phyloP scores from a whole-genome alignment of 2,329 filamentous ascomycete genomes.

The Aspergillus texensis region DNA sequence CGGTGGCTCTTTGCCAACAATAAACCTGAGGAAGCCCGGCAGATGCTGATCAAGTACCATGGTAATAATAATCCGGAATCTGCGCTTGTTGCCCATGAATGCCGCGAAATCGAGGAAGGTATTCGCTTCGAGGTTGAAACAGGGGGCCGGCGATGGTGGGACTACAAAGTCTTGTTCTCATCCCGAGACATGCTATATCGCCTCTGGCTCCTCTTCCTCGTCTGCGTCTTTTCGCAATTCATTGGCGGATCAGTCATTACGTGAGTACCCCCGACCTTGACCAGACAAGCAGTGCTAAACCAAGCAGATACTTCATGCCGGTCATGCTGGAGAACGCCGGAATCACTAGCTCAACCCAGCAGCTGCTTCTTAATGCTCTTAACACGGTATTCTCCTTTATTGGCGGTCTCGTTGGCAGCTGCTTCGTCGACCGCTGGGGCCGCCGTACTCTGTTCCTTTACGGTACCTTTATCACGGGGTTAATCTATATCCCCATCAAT shows the following conservation, averaged over 20 bases:
- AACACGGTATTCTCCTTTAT: slow-evolving; percentile 13
- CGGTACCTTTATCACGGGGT: slow-evolving; percentile 12
- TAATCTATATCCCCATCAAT: slow-evolving; percentile 15
- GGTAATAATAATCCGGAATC: slow-evolving; percentile 50
- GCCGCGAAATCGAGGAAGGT: slow-evolving; percentile 24
- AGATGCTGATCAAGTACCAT: slow-evolving; percentile 62
- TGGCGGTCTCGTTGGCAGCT: slow-evolving; percentile 11
- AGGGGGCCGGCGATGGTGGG: slow-evolving; percentile 13
- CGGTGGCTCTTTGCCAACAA: slow-evolving; percentile 64
- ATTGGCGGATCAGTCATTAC: slow-evolving; percentile 12
- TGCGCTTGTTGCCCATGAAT: slow-evolving; percentile 27
- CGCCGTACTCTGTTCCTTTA: slow-evolving; percentile 14
- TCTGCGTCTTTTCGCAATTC: slow-evolving; percentile 14
- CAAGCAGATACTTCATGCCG: slow-evolving; percentile 11
- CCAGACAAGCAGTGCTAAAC: neutral
- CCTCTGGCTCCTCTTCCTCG: slow-evolving; percentile 11
- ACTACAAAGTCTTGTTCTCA: slow-evolving; percentile 9
- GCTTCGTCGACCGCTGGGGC: slow-evolving; percentile 12
- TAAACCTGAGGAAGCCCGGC: slow-evolving; percentile 59
- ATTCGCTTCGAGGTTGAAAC: slow-evolving; percentile 11
- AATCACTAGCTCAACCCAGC: slow-evolving; percentile 7
- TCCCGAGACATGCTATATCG: slow-evolving; percentile 12
- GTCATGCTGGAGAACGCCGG: slow-evolving; percentile 13
- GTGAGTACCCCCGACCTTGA: neutral
- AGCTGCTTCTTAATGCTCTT: slow-evolving; percentile 12